These are phyloP conservation scores for Aspergillus glaucus DNA, from an alignment of 2,329 filamentous ascomycete species.

Conservation along the genomic window DNA sequence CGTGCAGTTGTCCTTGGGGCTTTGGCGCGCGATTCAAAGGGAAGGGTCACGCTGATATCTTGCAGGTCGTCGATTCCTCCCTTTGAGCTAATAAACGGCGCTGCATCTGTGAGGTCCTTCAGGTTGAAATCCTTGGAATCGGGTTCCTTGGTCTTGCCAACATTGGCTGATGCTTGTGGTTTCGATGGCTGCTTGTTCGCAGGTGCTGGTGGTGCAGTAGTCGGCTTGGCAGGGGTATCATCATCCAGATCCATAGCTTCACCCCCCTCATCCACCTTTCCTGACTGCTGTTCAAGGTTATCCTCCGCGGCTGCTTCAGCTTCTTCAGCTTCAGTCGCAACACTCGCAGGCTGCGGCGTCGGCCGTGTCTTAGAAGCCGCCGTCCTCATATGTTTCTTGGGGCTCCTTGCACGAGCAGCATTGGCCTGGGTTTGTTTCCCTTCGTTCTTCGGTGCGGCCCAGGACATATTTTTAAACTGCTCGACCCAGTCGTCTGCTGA, in stretches of 20 bases:
- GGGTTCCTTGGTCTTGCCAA: slow-evolving; percentile 8
- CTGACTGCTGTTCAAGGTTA: slow-evolving; percentile 11
- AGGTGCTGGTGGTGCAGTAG: not conserved
- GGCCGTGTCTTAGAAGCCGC: slow-evolving; percentile 21
- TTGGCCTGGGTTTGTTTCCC: slow-evolving; percentile 20
- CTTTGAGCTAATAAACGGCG: slow-evolving; percentile 44
- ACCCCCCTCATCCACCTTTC: slow-evolving; percentile 13
- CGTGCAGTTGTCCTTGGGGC: slow-evolving; percentile 36
- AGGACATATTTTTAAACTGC: slow-evolving; percentile 29
- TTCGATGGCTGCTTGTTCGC: slow-evolving; percentile 12
- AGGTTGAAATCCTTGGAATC: slow-evolving; percentile 36
- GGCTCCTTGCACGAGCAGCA: slow-evolving; percentile 23
- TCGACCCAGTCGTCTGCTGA: slow-evolving; percentile 34
- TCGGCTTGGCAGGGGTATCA: slow-evolving; percentile 17
- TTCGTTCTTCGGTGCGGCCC: slow-evolving; percentile 26
- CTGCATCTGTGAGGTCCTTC: slow-evolving; percentile 44
- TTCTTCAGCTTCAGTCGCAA: slow-evolving; percentile 37
- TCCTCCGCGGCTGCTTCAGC: slow-evolving; percentile 24
- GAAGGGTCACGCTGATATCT: slow-evolving; percentile 49
- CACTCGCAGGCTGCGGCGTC: slow-evolving; percentile 28
- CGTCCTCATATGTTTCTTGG: slow-evolving; percentile 26
- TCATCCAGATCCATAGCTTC: slow-evolving; percentile 46
- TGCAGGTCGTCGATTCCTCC: slow-evolving; percentile 48
- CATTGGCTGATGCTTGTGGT: slow-evolving; percentile 10
- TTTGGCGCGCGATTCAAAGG: slow-evolving; percentile 52